These are phyloP conservation scores for Thalassiosira hispida DNA, from an alignment of 352 stramenopile species.

Conservation along the genomic window DNA sequence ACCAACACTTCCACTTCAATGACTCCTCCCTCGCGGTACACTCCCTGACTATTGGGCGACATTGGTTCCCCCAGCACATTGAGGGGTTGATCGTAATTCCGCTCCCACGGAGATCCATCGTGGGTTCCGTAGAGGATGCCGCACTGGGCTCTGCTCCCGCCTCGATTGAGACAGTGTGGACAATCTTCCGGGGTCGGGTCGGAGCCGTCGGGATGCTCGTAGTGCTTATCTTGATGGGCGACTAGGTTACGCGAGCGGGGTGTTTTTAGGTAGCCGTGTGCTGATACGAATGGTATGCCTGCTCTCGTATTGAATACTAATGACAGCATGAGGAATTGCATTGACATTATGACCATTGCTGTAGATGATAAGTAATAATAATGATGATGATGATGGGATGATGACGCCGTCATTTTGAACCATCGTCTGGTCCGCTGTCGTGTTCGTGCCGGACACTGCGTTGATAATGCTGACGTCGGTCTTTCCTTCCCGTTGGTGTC, in stretches of 20 bases:
- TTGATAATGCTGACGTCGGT: no score
- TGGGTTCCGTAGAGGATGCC: conserved; percentile 21
- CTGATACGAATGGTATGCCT: no score
- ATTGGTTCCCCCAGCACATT: conserved; percentile 24
- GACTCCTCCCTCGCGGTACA: conserved; percentile 25
- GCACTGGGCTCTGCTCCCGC: conserved; percentile 26
- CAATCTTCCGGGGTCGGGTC: conserved; percentile 33
- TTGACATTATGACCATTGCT: no score
- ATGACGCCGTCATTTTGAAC: no score
- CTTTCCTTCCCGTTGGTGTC: no score
- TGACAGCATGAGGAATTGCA: no score
- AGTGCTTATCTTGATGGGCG: conserved; percentile 40
- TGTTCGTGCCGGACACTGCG: no score
- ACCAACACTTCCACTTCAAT: conserved; percentile 42
- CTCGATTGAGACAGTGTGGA: conserved; percentile 43
- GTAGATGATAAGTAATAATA: no score
- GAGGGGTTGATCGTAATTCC: conserved; percentile 37
- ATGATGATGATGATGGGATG: no score
- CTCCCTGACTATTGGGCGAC: conserved; percentile 30
- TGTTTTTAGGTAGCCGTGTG: conserved; percentile 48
- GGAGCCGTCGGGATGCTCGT: conserved; percentile 1
- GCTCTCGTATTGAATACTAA: no score
- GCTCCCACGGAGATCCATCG: conserved; percentile 5
- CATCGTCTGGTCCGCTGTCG: no score
- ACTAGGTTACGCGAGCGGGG: conserved; percentile 57